phyloP scores from a whole-genome alignment of 768 basidiomycete species.

The Paxillus rubicundulus region DNA sequence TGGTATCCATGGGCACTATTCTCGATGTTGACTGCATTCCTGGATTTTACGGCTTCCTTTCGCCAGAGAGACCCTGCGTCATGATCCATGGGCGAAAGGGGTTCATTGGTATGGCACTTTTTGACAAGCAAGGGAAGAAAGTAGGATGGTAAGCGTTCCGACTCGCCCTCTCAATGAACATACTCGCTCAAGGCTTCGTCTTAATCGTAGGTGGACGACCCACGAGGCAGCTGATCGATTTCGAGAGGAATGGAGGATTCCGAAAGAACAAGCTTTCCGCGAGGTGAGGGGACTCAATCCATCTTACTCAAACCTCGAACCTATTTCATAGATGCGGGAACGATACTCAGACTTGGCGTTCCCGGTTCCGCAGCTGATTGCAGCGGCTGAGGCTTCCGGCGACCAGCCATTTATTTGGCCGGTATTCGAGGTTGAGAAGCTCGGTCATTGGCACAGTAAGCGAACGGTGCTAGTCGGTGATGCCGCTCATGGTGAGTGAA shows the following conservation, averaged over 20 bases:
- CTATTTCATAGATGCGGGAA: conserved; percentile 17
- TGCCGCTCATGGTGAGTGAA: conserved; percentile 29
- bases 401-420: conserved; percentile 27
- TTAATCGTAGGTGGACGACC: conserved; percentile 26
- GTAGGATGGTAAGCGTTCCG: conserved; percentile 22
- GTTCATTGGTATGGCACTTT: conserved; percentile 26
- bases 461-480: conserved; percentile 30
- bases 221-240: conserved; percentile 25
- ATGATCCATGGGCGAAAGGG: conserved; percentile 28
- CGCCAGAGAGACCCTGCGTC: conserved; percentile 24
- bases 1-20: conserved; percentile 23
- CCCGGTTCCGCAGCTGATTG: conserved; percentile 27
- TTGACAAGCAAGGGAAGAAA: conserved; percentile 24
- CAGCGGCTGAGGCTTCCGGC: conserved; percentile 14
- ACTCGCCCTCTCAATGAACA: too few species aligned
- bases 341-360: conserved; percentile 28
- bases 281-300: conserved; percentile 10
- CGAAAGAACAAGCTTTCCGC: conserved; percentile 17
- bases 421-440: conserved; percentile 23
- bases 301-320: not conserved
- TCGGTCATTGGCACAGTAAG: conserved; percentile 24
- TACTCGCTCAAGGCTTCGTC: not conserved
- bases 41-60: conserved; percentile 20
- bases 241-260: conserved; percentile 30
- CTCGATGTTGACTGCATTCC: conserved; percentile 16